Percentiles rank a stretch among this genome's conserved stretches.
phyloP scores from a whole-genome alignment of 2,329 filamentous ascomycete genomes.

The Fusarium sp. region DNA sequence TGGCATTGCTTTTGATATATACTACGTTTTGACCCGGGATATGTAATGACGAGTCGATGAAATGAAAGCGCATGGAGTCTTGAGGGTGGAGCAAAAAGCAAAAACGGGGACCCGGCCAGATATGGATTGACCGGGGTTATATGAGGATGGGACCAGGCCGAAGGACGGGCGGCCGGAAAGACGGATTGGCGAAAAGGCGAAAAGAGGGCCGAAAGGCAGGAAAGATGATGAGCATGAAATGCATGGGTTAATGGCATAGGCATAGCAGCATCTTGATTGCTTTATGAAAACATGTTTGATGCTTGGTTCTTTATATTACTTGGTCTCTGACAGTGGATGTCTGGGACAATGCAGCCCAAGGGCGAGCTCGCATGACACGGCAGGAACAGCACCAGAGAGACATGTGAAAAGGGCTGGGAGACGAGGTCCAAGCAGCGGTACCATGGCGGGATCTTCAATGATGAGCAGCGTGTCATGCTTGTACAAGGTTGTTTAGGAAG shows the following conservation, averaged over 20 bases:
- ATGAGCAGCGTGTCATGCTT: constrained; percentile 14
- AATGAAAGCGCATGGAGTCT: constrained; percentile 44
- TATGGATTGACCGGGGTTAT: constrained; percentile 34
- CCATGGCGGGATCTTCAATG: constrained; percentile 36
- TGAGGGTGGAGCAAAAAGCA: constrained; percentile 39
- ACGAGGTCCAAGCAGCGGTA: constrained; percentile 28
- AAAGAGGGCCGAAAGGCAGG: constrained; percentile 30
- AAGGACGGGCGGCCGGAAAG: constrained; percentile 24
- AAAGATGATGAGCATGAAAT: constrained; percentile 24
- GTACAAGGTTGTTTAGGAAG: constrained; percentile 26
- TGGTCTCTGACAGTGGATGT: not conserved
- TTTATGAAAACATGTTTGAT: constrained; percentile 22
- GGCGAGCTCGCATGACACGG: not conserved
- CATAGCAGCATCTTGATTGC: constrained; percentile 31
- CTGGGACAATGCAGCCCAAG: not conserved
- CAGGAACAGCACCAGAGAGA: not conserved
- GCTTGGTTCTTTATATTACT: constrained; percentile 1
- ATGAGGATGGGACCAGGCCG: constrained; percentile 32
- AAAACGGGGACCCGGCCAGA: constrained; percentile 31
- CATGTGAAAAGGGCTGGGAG: constrained; percentile 29
- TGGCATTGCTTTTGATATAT: constrained; percentile 23
- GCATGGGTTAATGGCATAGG: constrained; percentile 31
- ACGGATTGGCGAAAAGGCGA: constrained; percentile 35
- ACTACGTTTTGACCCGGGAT: constrained; percentile 34
- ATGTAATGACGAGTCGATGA: constrained; percentile 46